A percentile compares a stretch with the other conserved stretches of the same genome.
These are phyloP conservation scores for Zoysia matrella DNA, from an alignment of 202 grass and related monocot genomes.

Conservation along the genomic window DNA sequence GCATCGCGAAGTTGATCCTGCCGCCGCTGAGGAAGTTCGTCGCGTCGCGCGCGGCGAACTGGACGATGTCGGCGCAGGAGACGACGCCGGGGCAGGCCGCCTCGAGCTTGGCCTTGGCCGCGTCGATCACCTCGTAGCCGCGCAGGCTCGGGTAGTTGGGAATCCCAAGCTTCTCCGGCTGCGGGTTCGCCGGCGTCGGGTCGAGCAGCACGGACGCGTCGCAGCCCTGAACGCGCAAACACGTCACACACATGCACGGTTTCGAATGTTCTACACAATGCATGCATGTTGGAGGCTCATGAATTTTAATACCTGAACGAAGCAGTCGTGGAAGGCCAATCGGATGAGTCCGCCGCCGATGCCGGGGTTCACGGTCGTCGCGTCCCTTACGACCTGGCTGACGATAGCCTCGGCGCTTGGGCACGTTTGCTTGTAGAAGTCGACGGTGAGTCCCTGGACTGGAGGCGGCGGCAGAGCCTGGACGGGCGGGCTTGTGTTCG, in stretches of 20 bases:
- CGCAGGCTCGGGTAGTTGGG: too few species aligned
- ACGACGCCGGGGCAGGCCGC: slow-evolving; percentile 34
- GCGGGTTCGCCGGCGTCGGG: too few species aligned
- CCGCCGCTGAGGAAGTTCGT: not conserved
- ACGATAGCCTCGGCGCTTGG: too few species aligned
- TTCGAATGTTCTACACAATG: too few species aligned
- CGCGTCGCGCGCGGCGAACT: not conserved
- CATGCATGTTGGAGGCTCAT: not conserved
- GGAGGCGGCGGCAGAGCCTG: too few species aligned
- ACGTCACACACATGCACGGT: too few species aligned
- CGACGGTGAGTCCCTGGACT: too few species aligned
- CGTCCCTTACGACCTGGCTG: slow-evolving; percentile 29
- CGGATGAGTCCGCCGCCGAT: slow-evolving; percentile 15
- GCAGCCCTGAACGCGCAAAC: slow-evolving; percentile 37
- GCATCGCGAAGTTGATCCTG: not conserved
- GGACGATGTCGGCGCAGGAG: slow-evolving; percentile 55
- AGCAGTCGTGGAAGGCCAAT: slow-evolving; percentile 28
- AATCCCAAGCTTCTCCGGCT: too few species aligned
- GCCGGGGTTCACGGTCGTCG: slow-evolving; percentile 23
- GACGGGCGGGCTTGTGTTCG: too few species aligned
- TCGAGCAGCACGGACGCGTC: slow-evolving; percentile 45
- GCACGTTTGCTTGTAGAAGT: too few species aligned
- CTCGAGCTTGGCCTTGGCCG: not conserved
- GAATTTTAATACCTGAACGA: slow-evolving; percentile 35
- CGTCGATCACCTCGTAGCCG: too few species aligned